phyloP scores from a whole-genome alignment of 1,284 basidiomycete species.

The Malassezia vespertilionis region DNA sequence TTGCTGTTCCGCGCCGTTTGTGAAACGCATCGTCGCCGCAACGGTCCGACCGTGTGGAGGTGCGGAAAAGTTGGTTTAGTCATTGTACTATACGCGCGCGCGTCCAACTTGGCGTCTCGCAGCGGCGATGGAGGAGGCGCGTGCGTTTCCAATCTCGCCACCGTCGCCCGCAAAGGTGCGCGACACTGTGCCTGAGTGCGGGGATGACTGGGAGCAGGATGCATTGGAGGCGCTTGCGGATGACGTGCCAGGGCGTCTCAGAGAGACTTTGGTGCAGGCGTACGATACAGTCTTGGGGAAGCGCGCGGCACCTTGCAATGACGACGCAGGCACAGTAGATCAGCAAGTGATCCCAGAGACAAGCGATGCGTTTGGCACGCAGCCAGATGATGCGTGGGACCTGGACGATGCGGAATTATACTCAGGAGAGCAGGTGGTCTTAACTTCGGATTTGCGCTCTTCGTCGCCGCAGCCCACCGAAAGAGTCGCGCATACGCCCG shows the following conservation, averaged over 20 bases:
- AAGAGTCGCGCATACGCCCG: background rate
- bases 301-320: background rate
- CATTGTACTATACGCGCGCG: too few species aligned
- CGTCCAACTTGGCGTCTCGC: too few species aligned
- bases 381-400: slow-evolving; percentile 11
- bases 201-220: too few species aligned
- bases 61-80: too few species aligned
- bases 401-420: slow-evolving; percentile 15
- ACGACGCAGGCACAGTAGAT: background rate
- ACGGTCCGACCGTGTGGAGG: too few species aligned
- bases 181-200: too few species aligned
- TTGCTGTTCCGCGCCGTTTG: too few species aligned
- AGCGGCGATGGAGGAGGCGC: too few species aligned
- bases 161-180: background rate
- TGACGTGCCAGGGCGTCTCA: slow-evolving; percentile 10
- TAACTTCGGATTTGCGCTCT: slow-evolving; percentile 3
- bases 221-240: slow-evolving; percentile 1
- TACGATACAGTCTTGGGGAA: background rate
- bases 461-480: slow-evolving; percentile 1
- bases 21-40: too few species aligned
- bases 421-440: slow-evolving; percentile 11
- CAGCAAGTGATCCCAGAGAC: background rate
- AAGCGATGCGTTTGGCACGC: background rate
- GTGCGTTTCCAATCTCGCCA: slow-evolving; percentile 8
- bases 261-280: too few species aligned